These are phyloP conservation scores for Pythium volutum DNA, from an alignment of 352 stramenopile species.

Conservation along the genomic window DNA sequence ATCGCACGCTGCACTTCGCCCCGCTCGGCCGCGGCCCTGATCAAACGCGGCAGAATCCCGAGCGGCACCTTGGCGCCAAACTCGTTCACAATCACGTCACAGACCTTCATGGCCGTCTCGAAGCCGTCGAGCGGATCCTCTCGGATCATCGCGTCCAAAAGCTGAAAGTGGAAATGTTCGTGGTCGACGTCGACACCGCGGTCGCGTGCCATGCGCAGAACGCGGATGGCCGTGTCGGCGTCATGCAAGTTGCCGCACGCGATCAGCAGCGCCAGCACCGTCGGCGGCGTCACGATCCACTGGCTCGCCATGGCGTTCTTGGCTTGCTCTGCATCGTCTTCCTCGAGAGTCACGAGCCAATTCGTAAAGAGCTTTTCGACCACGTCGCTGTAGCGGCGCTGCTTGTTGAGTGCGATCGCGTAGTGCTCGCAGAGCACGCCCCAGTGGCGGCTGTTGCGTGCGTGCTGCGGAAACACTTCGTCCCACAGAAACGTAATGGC, in stretches of 20 bases:
- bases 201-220: slow-evolving; percentile 17
- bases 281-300: slow-evolving; percentile 17
- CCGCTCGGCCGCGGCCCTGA: slow-evolving; percentile 55
- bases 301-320: background rate
- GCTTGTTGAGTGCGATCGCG: slow-evolving; percentile 27
- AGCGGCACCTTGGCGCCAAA: slow-evolving; percentile 44
- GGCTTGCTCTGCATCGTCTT: slow-evolving; percentile 7
- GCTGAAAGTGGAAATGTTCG: slow-evolving; percentile 45
- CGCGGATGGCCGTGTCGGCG: slow-evolving; percentile 13
- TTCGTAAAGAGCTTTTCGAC: slow-evolving; percentile 29
- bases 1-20: slow-evolving; percentile 56
- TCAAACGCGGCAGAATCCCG: slow-evolving; percentile 49
- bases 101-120: slow-evolving; percentile 47
- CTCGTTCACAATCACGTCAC: slow-evolving; percentile 45
- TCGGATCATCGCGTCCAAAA: slow-evolving; percentile 51
- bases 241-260: slow-evolving; percentile 23
- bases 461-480: slow-evolving; percentile 26
- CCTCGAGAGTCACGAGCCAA: slow-evolving; percentile 9
- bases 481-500: slow-evolving; percentile 28
- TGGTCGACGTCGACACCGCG: slow-evolving; percentile 7
- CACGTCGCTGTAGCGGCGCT: slow-evolving; percentile 26
- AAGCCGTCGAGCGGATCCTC: slow-evolving; percentile 49
- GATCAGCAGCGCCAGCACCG: slow-evolving; percentile 18
- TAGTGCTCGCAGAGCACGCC: slow-evolving; percentile 27
- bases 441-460: slow-evolving; percentile 26